phyloP scores from a whole-genome alignment of 208 protist genomes.

The Hexamita inflata region DNA sequence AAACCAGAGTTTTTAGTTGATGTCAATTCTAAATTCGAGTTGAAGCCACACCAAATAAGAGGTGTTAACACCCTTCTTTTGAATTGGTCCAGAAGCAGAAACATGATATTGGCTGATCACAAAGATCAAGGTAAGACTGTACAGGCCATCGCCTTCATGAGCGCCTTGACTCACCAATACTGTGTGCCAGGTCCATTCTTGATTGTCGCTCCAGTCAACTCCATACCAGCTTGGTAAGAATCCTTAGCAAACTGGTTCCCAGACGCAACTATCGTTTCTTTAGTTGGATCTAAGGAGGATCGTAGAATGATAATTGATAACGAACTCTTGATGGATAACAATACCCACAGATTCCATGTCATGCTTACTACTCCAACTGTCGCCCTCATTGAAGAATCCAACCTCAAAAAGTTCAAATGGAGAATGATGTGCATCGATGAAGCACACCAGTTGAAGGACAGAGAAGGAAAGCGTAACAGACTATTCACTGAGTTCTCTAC shows the following conservation, averaged over 20 bases:
- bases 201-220: constrained; percentile 38
- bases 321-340: background rate
- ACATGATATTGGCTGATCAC: constrained; percentile 39
- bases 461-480: background rate
- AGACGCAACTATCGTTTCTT: constrained; percentile 2
- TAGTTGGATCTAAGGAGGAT: constrained; percentile 31
- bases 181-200: constrained; percentile 37
- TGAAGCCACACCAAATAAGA: constrained; percentile 34
- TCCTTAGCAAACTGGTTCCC: constrained; percentile 37
- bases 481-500: background rate
- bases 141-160: constrained; percentile 33
- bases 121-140: constrained; percentile 45
- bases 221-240: constrained; percentile 35
- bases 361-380: constrained; percentile 46
- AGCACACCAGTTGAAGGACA: constrained; percentile 33
- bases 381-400: constrained; percentile 21
- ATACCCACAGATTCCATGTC: constrained; percentile 40
- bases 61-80: constrained; percentile 27
- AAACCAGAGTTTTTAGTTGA: background rate
- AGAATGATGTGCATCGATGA: constrained; percentile 34
- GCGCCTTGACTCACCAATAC: background rate
- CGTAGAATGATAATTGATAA: constrained; percentile 24
- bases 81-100: background rate
- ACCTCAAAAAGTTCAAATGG: constrained; percentile 30
- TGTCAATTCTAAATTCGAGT: background rate